A percentile compares a stretch with the other conserved stretches of the same genome.
Evolutionary conservation across 1,139 yeast genomes (phyloP).

Genomic region (Sugiyamaella japonica): DNA sequence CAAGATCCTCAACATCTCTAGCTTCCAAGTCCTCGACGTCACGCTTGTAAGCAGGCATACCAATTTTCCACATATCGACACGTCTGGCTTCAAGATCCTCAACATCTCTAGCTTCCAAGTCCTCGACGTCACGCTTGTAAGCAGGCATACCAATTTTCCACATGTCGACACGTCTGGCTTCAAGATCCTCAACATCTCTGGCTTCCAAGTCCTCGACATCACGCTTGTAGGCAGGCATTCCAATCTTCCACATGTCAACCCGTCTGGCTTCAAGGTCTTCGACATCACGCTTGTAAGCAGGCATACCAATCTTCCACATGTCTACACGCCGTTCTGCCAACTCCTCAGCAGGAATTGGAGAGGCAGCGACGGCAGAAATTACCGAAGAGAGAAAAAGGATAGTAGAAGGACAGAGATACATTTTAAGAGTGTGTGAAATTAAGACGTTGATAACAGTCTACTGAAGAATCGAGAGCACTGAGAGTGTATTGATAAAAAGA

Average conservation of each 20-base stretch:
- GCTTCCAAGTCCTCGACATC: constrained; percentile 21
- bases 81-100: constrained; percentile 18
- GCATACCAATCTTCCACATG: constrained; percentile 21
- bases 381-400: constrained; percentile 8
- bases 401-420: constrained; percentile 10
- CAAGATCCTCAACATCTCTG: constrained; percentile 12
- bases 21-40: constrained; percentile 19
- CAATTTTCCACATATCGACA: neutral
- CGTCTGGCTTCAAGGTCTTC: constrained; percentile 18
- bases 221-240: constrained; percentile 15
- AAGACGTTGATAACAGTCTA: neutral
- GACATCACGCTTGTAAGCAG: constrained; percentile 21
- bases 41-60: constrained; percentile 16
- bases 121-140: constrained; percentile 11
- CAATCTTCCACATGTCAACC: constrained; percentile 16
- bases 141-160: constrained; percentile 17
- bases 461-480: neutral
- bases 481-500: neutral
- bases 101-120: constrained; percentile 12
- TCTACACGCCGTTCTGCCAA: constrained; percentile 13
- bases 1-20: constrained; percentile 12
- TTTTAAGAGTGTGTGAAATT: neutral
- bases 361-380: constrained; percentile 14
- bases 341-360: constrained; percentile 12
- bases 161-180: constrained; percentile 1